These are phyloP conservation scores for Bifiguratus adelaidae DNA, from an alignment of 192 early-diverging fungal genomes.

Conservation along the genomic window DNA sequence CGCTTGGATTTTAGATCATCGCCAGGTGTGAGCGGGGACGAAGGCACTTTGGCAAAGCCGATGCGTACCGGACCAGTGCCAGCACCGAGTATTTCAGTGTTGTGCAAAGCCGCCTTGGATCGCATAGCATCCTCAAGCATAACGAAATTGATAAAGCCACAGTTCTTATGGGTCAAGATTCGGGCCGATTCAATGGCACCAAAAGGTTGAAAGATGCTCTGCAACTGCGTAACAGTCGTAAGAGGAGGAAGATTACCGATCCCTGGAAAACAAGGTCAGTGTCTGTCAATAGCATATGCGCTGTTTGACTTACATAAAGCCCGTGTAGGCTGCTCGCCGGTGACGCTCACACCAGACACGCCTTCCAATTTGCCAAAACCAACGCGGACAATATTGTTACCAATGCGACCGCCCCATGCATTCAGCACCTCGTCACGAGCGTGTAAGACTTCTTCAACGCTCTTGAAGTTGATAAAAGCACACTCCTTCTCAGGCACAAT, in stretches of 20 bases:
- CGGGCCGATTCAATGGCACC: slow-evolving; percentile 91
- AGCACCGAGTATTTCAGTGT: slow-evolving; percentile 73
- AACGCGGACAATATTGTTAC: slow-evolving; percentile 62
- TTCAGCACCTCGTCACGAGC: slow-evolving; percentile 76
- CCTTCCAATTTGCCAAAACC: slow-evolving; percentile 71
- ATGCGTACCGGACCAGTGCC: slow-evolving; percentile 69
- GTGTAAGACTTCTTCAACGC: slow-evolving; percentile 74
- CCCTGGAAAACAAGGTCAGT: slow-evolving; percentile 36
- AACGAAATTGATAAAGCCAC: slow-evolving; percentile 96
- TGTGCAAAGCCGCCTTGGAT: slow-evolving; percentile 79
- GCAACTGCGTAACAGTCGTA: slow-evolving; percentile 60
- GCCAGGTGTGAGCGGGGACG: too few species aligned
- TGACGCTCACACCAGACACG: slow-evolving; percentile 6
- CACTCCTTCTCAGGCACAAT: slow-evolving; percentile 92
- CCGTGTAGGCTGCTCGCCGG: slow-evolving; percentile 58
- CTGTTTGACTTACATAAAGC: slow-evolving; percentile 50
- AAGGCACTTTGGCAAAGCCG: slow-evolving; percentile 92
- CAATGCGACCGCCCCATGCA: slow-evolving; percentile 56
- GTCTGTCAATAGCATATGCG: not conserved
- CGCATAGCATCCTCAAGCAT: slow-evolving; percentile 82
- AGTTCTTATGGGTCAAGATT: slow-evolving; percentile 92
- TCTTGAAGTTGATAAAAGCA: slow-evolving; percentile 85
- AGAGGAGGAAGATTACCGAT: slow-evolving; percentile 88
- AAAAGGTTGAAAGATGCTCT: slow-evolving; percentile 64
- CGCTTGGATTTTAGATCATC: too few species aligned